Evolutionary conservation across 2,329 filamentous ascomycete genomes (phyloP).

Genomic region (Aspergillus neotritici): DNA sequence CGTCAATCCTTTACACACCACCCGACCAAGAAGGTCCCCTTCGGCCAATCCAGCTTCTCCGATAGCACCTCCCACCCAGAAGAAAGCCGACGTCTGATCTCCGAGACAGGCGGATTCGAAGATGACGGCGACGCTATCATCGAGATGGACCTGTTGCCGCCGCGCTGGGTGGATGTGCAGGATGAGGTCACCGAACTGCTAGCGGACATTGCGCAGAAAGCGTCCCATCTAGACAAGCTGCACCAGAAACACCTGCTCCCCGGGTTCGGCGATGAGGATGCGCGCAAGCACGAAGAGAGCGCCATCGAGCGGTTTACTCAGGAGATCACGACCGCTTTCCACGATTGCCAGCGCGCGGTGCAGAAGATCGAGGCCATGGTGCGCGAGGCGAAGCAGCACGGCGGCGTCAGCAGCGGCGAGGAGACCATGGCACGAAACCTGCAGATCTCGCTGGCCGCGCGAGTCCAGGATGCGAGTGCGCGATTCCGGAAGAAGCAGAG

Average conservation of each 20-base stretch:
- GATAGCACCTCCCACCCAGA: constrained; percentile 57
- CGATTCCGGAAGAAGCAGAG: constrained; percentile 96
- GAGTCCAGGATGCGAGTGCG: constrained; percentile 87
- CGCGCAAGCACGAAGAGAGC: constrained; percentile 77
- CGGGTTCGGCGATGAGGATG: constrained; percentile 90
- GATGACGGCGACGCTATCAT: constrained; percentile 93
- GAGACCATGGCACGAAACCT: constrained; percentile 96
- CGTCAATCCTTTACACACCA: constrained; percentile 97
- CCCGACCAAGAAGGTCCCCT: constrained; percentile 76
- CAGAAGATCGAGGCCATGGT: constrained; percentile 84
- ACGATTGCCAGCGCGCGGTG: constrained; percentile 83
- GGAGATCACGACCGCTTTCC: constrained; percentile 81
- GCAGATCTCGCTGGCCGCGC: constrained; percentile 79
- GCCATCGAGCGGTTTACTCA: constrained; percentile 89
- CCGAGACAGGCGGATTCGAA: constrained; percentile 60
- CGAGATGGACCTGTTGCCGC: constrained; percentile 94
- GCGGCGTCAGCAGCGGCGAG: constrained; percentile 69
- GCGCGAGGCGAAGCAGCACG: constrained; percentile 67
- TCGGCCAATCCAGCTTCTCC: constrained; percentile 53
- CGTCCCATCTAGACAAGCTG: constrained; percentile 78
- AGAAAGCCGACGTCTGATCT: constrained; percentile 78
- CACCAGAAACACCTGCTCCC: constrained; percentile 97
- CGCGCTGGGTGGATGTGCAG: constrained; percentile 90
- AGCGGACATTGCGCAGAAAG: constrained; percentile 72
- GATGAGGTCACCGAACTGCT: constrained; percentile 87